A percentile compares a stretch with the other conserved stretches of the same genome.
Conservation (phyloP, 108 stramenopile genomes). For the Ochromonas danica region DNA sequence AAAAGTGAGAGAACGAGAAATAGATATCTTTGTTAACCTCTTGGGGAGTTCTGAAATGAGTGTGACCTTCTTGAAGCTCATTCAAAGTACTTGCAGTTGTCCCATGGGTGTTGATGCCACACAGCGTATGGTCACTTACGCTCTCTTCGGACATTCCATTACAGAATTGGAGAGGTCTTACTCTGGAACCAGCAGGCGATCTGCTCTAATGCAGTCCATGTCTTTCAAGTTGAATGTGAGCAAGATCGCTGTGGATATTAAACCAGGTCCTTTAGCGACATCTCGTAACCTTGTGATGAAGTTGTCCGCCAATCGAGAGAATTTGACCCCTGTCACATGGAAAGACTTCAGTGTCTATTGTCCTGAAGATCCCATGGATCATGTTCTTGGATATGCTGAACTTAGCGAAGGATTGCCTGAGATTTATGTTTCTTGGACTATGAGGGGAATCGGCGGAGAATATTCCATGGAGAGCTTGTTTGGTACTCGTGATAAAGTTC, state of each 20-base stretch:
- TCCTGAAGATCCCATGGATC: background rate
- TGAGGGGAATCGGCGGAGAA: background rate
- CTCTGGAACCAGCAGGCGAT: background rate
- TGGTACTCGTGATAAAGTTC: background rate
- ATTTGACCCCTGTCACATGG: background rate
- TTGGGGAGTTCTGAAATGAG: slow-evolving; percentile 3
- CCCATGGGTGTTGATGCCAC: slow-evolving; percentile 35
- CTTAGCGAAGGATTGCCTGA: background rate
- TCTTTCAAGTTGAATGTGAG: background rate
- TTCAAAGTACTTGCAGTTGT: slow-evolving; percentile 31
- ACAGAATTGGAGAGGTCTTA: background rate
- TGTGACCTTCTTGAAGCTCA: slow-evolving; percentile 20
- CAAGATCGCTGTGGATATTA: background rate
- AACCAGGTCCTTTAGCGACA: background rate
- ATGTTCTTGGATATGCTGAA: background rate
- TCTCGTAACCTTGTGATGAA: background rate
- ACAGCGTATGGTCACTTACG: slow-evolving; percentile 17
- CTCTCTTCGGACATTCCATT: background rate
- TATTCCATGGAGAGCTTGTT: background rate
- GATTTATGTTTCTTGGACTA: background rate
- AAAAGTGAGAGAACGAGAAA: slow-evolving; percentile 29
- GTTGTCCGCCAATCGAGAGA: background rate
- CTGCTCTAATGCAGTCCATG: background rate
- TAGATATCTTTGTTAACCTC: slow-evolving; percentile 25
- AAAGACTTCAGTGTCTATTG: background rate